Base-by-base conservation (phyloP, 495 filamentous ascomycete species). In the Platismatia glauca region DNA sequence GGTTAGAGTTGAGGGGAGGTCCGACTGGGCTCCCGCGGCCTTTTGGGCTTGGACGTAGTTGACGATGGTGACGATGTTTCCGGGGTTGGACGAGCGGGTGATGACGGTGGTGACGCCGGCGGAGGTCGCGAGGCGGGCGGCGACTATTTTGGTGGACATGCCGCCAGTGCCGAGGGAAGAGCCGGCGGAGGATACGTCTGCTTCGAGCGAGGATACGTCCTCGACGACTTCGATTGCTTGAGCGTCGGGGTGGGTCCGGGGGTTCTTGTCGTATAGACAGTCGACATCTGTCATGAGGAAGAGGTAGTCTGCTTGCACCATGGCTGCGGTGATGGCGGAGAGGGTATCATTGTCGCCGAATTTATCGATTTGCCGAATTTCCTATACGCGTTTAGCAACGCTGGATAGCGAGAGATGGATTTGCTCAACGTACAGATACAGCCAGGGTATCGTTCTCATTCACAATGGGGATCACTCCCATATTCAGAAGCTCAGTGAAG, bases 251-350 rank as follows among this genome's bases (percentile, higher is more conserved):
- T 95, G 76, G 12, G 82, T 88, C 22, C 94, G 81, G 0, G 94
- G 94, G 66, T 98, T 98, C 67, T 93, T 91, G 70, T 95, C 91
- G 73, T 97, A 98, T 20, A 98, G 79, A 69, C 91, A 97, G 71
- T 98, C 94, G 48, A 98, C 94, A 70, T 98, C 94, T 13, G 94
- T 98, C 94, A 98, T 98, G 50, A 98, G 79, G 74, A 98, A 98
- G 18, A 98, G 83, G 67, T 96, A 93, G 72, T 98, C 90, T 52
- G 94, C 94, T 70, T 95, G 91, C 65, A 97, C 88, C 90, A 97
- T 96, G 55, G 89, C 95, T 7, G 94, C 93, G 3, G 94, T 96
- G 67, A 98, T 95, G 46, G 95, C 94, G 38, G 90, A 95, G 35
- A 98, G 77, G 18, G 94, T 98, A 75, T 98, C 94, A 68, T 98